Conservation (phyloP, 768 basidiomycete species). For the Leucosporidium yakuticum region DNA sequence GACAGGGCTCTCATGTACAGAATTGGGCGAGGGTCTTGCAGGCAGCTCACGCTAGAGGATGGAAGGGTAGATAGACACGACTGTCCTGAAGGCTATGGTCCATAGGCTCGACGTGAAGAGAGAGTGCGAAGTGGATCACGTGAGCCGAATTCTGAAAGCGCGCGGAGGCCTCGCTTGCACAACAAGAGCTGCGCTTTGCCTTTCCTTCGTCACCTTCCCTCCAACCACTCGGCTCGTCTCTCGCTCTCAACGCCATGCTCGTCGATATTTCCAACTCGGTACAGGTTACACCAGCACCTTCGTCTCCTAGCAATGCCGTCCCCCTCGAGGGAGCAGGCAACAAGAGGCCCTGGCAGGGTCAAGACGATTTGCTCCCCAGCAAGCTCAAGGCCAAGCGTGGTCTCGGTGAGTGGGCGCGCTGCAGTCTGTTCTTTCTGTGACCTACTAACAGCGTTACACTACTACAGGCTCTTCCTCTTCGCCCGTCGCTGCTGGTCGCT, state of each 20-base stretch:
- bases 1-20: background rate
- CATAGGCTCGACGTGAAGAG: too few species aligned
- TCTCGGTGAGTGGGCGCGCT: background rate
- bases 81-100: too few species aligned
- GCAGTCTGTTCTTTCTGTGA: background rate
- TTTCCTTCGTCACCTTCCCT: background rate
- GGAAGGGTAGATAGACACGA: background rate
- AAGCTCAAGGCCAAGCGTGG: slow-evolving; percentile 1
- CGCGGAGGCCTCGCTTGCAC: background rate
- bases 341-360: background rate
- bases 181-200: too few species aligned
- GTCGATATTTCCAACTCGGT: background rate
- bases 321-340: too few species aligned
- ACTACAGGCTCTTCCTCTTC: slow-evolving; percentile 7
- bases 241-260: background rate
- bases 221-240: background rate
- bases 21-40: slow-evolving; percentile 5
- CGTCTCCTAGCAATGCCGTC: too few species aligned
- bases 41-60: background rate
- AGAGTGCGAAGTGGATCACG: background rate
- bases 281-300: background rate
- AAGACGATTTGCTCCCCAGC: background rate
- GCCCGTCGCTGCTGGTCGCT: background rate
- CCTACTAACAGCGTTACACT: too few species aligned
- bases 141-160: too few species aligned